These are phyloP conservation scores for Friedmanniomyces simplex DNA, from an alignment of 495 filamentous ascomycete species.

Conservation along the genomic window DNA sequence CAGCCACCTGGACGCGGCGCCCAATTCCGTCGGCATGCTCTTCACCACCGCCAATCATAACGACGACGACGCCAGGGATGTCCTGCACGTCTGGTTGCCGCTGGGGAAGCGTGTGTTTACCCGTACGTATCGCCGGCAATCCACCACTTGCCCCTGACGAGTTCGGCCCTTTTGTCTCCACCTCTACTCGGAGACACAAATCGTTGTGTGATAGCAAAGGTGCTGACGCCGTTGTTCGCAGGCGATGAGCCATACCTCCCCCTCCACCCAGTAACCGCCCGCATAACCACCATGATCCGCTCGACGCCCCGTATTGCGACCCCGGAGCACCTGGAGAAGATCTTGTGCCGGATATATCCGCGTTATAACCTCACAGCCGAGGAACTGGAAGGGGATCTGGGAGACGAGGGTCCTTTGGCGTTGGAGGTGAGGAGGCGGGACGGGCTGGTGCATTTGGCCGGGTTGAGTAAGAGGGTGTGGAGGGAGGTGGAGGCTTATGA, in stretches of 20 bases:
- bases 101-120: conserved; percentile 10
- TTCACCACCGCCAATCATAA: conserved; percentile 3
- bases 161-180: too few relatives aligned
- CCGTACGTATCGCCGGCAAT: too few relatives aligned
- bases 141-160: too few relatives aligned
- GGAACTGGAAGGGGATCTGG: neutral
- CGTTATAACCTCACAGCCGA: neutral
- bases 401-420: neutral
- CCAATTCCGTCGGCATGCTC: conserved; percentile 16
- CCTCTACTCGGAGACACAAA: too few relatives aligned
- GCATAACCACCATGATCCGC: conserved; percentile 16
- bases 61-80: neutral
- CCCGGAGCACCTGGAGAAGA: conserved; percentile 1
- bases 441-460: conserved; percentile 16
- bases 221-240: neutral
- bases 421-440: conserved; percentile 15
- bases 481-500: conserved; percentile 23
- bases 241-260: conserved; percentile 11
- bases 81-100: conserved; percentile 15
- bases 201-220: too few relatives aligned
- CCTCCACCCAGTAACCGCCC: conserved; percentile 11
- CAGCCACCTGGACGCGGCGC: conserved; percentile 6
- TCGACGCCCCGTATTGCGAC: neutral
- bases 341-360: conserved; percentile 8
- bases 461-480: conserved; percentile 3